Conservation (phyloP, 116 monocot species). For the Trichopus zeylanicus region DNA sequence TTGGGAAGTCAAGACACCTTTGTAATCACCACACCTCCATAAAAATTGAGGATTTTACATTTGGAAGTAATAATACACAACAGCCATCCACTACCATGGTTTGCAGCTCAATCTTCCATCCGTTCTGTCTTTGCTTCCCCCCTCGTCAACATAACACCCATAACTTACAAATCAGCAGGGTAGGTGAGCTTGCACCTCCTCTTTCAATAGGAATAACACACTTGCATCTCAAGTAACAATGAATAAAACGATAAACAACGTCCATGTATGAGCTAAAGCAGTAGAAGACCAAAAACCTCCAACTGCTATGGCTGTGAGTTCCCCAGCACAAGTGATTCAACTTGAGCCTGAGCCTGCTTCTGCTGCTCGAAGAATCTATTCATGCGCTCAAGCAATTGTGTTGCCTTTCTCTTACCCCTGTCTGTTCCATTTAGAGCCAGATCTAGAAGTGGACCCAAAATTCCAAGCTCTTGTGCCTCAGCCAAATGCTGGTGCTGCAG, state of each 20-base stretch:
- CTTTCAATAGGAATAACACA: no score
- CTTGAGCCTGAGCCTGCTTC: conserved; percentile 38
- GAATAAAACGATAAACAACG: neutral
- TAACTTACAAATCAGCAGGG: neutral
- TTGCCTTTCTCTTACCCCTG: conserved; percentile 78
- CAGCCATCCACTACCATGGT: neutral
- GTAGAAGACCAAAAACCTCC: neutral
- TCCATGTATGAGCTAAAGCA: neutral
- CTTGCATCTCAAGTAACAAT: no score
- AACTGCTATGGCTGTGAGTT: neutral
- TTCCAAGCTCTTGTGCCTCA: conserved; percentile 50
- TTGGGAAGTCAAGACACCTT: no score
- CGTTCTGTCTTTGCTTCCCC: no score
- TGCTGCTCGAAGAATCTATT: conserved; percentile 54
- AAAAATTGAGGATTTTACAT: conserved; percentile 3
- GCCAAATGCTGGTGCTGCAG: conserved; percentile 52
- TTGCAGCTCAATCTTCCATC: no score
- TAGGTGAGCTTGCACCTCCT: conserved; percentile 8
- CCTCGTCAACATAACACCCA: neutral
- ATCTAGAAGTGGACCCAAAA: conserved; percentile 41
- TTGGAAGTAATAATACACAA: neutral
- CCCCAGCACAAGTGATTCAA: conserved; percentile 14
- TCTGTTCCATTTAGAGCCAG: conserved; percentile 60
- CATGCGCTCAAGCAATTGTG: conserved; percentile 66
- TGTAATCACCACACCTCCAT: neutral